Percentiles rank a stretch among this genome's conserved stretches.
Evolutionary conservation across 768 basidiomycete species (phyloP).

Genomic region (Rhizopogon vulgaris): DNA sequence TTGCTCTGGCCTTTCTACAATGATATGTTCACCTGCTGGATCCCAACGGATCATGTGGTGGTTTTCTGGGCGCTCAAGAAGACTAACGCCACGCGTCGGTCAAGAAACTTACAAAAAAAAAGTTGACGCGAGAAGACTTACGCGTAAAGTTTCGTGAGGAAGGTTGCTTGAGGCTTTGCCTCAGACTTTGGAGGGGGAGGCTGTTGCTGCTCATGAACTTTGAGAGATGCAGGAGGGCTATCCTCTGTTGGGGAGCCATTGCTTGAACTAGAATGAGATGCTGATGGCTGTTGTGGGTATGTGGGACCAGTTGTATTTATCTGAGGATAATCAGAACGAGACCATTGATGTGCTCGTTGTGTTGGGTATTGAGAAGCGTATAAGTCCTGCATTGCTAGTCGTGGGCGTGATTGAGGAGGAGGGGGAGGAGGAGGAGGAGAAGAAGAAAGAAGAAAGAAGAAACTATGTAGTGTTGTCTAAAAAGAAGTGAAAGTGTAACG

Average conservation of each 20-base stretch:
- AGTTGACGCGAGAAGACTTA: constrained; percentile 35
- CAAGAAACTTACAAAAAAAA: constrained; percentile 10
- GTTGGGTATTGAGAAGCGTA: constrained; percentile 35
- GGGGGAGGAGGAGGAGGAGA: constrained; percentile 29
- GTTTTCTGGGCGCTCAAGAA: constrained; percentile 87
- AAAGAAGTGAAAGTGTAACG: constrained; percentile 15
- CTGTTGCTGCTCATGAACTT: constrained; percentile 34
- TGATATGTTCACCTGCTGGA: constrained; percentile 88
- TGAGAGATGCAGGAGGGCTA: constrained; percentile 33
- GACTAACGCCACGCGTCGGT: constrained; percentile 37
- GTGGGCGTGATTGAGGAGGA: constrained; percentile 33
- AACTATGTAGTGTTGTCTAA: constrained; percentile 23
- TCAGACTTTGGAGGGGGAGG: constrained; percentile 61
- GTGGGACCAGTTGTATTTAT: constrained; percentile 28
- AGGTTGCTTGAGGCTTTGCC: constrained; percentile 87
- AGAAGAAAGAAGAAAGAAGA: constrained; percentile 26
- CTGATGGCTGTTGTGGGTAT: constrained; percentile 27
- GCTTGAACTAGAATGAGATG: constrained; percentile 31
- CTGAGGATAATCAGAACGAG: constrained; percentile 29
- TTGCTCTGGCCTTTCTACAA: constrained; percentile 91
- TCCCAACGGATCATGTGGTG: constrained; percentile 98
- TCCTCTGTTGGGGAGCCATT: constrained; percentile 43
- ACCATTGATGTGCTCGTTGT: constrained; percentile 38
- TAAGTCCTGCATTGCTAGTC: constrained; percentile 42
- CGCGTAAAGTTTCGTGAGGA: constrained; percentile 96